Evolutionary conservation across 2,329 filamentous ascomycete genomes (phyloP), one percentile per base, ranked within the genome.

Genomic region (Aureobasidium sp.): DNA sequence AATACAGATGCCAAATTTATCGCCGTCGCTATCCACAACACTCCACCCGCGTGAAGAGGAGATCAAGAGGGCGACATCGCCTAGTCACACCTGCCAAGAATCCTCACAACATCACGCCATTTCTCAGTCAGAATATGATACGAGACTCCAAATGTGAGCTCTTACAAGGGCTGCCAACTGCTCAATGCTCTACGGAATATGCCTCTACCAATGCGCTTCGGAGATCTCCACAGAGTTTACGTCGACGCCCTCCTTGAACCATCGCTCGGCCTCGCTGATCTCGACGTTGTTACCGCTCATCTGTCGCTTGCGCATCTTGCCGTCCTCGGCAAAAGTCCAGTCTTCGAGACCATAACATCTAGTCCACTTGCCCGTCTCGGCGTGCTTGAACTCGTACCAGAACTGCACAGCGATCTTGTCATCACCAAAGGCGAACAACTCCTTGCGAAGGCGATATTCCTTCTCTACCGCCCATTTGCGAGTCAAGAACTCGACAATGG

Each of bases 351-450:
- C 91, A 69, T 95, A 95, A 48, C 88, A 91, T n/a, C 90, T 81
- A 81, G 88, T 92, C 90, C 90, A 96, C 72, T 90, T 78, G 8
- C 72, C 85, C 41, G 88, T 86, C 1, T 79, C 67, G 8, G 75
- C 75, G 68, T 93, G 89, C 65, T 85, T 82, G 75, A 85, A 92
- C 73, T 95, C 88, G 69, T 93, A 95, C 90, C 90, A 95, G 72
- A 94, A 95, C 70, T 96, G 90, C 27, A 95, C 91, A 1, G 90
- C 90, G 65, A 92, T 93, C 74, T 84, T 88, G 73, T 93, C 79
- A 41, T 86, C 86, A 0, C 76, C 80, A 69, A 91, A 94, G 1
- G 89, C 81, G 73, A 95, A 96, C 1, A 96, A 77, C 71, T 96
- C 91, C 72, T 96, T 95, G 59, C 90, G 83, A 60, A 96, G 79